A percentile compares a stretch with the other conserved stretches of the same genome.
phyloP scores from a whole-genome alignment of 1,139 yeast species.

The Saccharomycopsis crataegensis region DNA sequence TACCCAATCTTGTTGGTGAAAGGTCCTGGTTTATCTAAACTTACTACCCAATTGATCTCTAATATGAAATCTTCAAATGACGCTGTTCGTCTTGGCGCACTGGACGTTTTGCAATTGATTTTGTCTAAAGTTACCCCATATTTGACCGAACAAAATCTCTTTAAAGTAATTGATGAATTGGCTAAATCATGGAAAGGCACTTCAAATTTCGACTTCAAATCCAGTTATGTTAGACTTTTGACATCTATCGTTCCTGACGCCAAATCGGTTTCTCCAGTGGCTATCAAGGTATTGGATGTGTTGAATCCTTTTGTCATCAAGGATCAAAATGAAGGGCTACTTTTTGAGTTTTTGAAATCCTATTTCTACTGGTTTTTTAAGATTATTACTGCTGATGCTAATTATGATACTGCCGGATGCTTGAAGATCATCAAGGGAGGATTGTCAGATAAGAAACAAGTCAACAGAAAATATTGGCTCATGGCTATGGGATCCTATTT shows the following conservation, averaged over 20 bases:
- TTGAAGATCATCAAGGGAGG: slow-evolving; percentile 45
- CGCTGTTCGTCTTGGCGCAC: slow-evolving; percentile 48
- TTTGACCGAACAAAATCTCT: slow-evolving; percentile 14
- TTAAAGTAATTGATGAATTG: slow-evolving; percentile 42
- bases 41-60: slow-evolving; percentile 52
- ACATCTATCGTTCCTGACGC: neutral
- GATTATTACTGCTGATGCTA: slow-evolving; percentile 16
- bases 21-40: slow-evolving; percentile 36
- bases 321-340: slow-evolving; percentile 68
- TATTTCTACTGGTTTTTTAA: slow-evolving; percentile 36
- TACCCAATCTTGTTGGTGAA: slow-evolving; percentile 1
- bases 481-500: slow-evolving; percentile 33
- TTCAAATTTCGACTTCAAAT: slow-evolving; percentile 64
- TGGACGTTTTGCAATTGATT: slow-evolving; percentile 30
- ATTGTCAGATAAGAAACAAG: slow-evolving; percentile 54
- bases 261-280: slow-evolving; percentile 21
- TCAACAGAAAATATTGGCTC: slow-evolving; percentile 64
- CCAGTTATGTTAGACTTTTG: slow-evolving; percentile 31
- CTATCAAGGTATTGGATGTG: slow-evolving; percentile 34
- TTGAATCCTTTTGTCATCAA: slow-evolving; percentile 50
- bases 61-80: slow-evolving; percentile 71
- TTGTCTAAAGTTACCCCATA: neutral
- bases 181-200: slow-evolving; percentile 52
- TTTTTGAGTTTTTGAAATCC: slow-evolving; percentile 43
- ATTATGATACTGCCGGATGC: slow-evolving; percentile 12